Percentiles rank a stretch among this genome's conserved stretches.
Conservation (phyloP, 352 stramenopile genomes). For the Phytophthora sojae region DNA sequence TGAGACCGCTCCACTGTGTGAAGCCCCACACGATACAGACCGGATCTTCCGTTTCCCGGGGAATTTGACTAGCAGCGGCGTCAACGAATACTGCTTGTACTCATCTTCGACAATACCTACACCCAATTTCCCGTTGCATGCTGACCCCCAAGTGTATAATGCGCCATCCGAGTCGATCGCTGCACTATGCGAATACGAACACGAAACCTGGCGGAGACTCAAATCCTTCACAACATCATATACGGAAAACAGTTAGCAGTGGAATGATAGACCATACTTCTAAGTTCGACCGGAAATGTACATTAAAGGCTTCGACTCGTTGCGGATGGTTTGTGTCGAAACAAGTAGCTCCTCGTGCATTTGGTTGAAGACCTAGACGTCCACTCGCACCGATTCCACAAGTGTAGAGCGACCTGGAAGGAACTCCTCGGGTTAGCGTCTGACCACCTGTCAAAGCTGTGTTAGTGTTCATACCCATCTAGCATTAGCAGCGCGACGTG, state of each 20-base stretch:
- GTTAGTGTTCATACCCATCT: slow-evolving; percentile 56
- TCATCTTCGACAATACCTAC: slow-evolving; percentile 84
- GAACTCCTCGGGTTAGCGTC: slow-evolving; percentile 1
- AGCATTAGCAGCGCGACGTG: slow-evolving; percentile 88
- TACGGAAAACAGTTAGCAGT: background rate
- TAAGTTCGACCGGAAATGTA: slow-evolving; percentile 25
- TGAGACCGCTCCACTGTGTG: slow-evolving; percentile 80
- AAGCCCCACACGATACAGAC: slow-evolving; percentile 89
- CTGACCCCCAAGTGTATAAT: slow-evolving; percentile 92
- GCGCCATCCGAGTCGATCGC: slow-evolving; percentile 75
- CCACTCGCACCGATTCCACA: slow-evolving; percentile 89
- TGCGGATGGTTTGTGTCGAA: slow-evolving; percentile 75
- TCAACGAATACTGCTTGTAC: slow-evolving; percentile 81
- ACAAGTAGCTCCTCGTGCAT: slow-evolving; percentile 57
- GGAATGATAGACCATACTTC: slow-evolving; percentile 11
- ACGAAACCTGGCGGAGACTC: slow-evolving; percentile 58
- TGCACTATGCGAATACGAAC: slow-evolving; percentile 90
- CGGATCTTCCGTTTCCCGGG: slow-evolving; percentile 66
- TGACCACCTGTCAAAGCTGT: background rate
- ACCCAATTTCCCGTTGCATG: slow-evolving; percentile 86
- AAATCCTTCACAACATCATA: slow-evolving; percentile 35
- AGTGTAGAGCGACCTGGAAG: slow-evolving; percentile 84
- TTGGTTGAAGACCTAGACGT: slow-evolving; percentile 77
- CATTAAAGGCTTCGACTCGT: slow-evolving; percentile 60
- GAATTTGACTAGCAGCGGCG: slow-evolving; percentile 78